A percentile compares a stretch with the other conserved stretches of the same genome.
Evolutionary conservation across 192 early-diverging fungal species (phyloP).

Genomic region (Haplosporangium gracile): DNA sequence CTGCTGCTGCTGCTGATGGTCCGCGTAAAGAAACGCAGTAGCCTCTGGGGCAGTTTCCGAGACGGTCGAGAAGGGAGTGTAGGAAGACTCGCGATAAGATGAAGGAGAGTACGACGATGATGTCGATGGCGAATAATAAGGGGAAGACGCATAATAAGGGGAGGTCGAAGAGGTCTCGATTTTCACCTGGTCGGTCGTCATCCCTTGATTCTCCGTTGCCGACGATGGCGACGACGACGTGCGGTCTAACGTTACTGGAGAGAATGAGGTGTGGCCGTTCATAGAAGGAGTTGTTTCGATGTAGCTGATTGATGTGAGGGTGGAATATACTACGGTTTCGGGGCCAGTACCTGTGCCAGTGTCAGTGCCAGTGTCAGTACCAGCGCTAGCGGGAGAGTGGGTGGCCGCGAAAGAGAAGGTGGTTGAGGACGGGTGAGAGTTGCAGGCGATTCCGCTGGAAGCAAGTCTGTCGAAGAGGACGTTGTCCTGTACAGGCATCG

Average conservation of each 20-base stretch:
- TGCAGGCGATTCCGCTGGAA: not conserved
- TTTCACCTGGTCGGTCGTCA: not conserved
- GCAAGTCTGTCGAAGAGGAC: not conserved
- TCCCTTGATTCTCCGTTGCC: not conserved
- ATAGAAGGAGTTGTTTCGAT: not conserved
- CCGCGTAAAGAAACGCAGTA: not conserved
- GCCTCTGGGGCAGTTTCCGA: not conserved
- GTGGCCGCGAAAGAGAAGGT: not conserved
- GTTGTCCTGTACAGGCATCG: not conserved
- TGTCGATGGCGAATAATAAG: not conserved
- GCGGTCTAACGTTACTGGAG: not conserved
- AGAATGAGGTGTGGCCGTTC: not conserved
- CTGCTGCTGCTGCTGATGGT: not conserved
- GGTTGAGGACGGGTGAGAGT: not conserved
- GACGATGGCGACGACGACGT: not conserved
- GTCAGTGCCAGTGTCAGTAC: too few relatives aligned
- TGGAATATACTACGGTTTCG: too few relatives aligned
- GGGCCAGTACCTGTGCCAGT: too few relatives aligned
- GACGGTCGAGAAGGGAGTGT: not conserved
- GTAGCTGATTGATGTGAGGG: too few relatives aligned
- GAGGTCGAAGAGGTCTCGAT: not conserved
- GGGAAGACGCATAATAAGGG: not conserved
- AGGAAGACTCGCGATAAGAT: not conserved
- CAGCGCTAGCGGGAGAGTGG: not conserved
- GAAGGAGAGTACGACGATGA: constrained; percentile 4